Conservation (phyloP, 306 rosid genomes). For the Purshia tridentata region DNA sequence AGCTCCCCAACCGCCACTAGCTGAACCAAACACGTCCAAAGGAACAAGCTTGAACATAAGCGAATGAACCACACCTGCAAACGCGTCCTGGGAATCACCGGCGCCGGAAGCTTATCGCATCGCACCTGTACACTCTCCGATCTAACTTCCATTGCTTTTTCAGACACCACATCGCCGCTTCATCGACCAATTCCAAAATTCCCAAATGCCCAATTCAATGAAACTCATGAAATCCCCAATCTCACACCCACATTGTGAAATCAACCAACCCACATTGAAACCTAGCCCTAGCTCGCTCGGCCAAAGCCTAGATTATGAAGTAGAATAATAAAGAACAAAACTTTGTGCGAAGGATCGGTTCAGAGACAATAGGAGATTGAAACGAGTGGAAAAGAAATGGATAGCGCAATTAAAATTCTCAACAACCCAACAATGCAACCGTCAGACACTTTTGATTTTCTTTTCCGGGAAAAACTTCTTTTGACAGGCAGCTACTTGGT, state of each 20-base stretch:
- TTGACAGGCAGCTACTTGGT: background rate
- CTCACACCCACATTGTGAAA: slow-evolving; percentile 31
- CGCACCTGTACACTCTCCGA: slow-evolving; percentile 65
- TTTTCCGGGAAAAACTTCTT: background rate
- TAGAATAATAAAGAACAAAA: background rate
- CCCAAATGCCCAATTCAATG: background rate
- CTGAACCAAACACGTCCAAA: slow-evolving; percentile 93
- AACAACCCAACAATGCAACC: background rate
- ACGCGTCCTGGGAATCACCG: slow-evolving; percentile 66
- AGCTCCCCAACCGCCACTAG: slow-evolving; percentile 76
- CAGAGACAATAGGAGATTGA: background rate
- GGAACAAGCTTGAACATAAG: slow-evolving; percentile 77
- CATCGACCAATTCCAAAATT: slow-evolving; percentile 44
- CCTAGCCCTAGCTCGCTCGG: slow-evolving; percentile 37
- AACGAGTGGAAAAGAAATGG: background rate
- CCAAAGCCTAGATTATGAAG: background rate
- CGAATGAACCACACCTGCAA: slow-evolving; percentile 87
- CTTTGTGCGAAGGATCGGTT: background rate
- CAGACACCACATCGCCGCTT: slow-evolving; percentile 71
- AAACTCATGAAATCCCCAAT: slow-evolving; percentile 6
- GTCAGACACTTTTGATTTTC: background rate
- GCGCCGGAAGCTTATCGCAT: slow-evolving; percentile 67
- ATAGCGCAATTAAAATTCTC: background rate
- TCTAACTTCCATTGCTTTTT: slow-evolving; percentile 81
- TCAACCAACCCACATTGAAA: slow-evolving; percentile 11